These are phyloP conservation scores for Scedosporium apiospermum DNA, from an alignment of 2,329 filamentous ascomycete genomes.

Conservation along the genomic window DNA sequence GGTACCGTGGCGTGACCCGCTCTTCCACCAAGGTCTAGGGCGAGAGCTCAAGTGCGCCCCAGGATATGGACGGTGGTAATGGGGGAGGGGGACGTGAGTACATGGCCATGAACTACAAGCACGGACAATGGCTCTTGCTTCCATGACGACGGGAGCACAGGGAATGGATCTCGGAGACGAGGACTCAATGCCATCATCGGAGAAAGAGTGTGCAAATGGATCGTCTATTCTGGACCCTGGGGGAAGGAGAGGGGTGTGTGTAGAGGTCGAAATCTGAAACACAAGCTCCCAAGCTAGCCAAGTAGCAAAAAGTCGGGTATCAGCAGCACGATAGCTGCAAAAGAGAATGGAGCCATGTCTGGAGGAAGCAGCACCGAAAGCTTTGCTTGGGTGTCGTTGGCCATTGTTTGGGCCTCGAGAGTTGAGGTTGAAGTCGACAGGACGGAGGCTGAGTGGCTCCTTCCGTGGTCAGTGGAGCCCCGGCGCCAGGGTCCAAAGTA, in stretches of 20 bases:
- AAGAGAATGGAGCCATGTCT: not conserved
- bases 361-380: not conserved
- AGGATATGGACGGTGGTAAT: not conserved
- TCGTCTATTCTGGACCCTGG: not conserved
- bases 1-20: not conserved
- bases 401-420: slow-evolving; percentile 5
- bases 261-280: not conserved
- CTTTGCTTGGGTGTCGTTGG: not conserved
- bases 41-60: no score
- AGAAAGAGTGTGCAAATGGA: not conserved
- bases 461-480: not conserved
- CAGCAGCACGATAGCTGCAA: not conserved
- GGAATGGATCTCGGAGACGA: not conserved
- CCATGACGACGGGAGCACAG: no score
- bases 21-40: no score
- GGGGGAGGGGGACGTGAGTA: not conserved
- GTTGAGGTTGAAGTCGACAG: not conserved
- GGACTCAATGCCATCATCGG: not conserved
- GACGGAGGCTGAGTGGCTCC: not conserved
- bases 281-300: not conserved
- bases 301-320: not conserved
- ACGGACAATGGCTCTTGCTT: no score
- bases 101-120: not conserved
- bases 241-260: not conserved
- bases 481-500: not conserved